These are phyloP conservation scores for Excoecaria cochinchinensis DNA, from an alignment of 345 rosid species.

Conservation along the genomic window DNA sequence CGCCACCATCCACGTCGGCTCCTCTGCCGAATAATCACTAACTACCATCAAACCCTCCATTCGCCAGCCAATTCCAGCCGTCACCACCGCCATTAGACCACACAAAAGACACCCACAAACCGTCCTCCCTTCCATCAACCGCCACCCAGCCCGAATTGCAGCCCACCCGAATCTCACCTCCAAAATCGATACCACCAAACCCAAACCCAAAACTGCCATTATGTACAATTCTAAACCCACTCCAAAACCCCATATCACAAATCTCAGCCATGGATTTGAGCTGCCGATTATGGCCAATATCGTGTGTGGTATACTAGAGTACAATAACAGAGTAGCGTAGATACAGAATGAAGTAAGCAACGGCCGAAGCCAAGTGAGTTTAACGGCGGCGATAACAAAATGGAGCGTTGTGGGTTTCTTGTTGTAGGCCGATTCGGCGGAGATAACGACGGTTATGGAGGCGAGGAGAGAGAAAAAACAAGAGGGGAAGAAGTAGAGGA, in stretches of 20 bases:
- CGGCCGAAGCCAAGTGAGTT: slow-evolving; percentile 40
- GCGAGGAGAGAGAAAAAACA: slow-evolving; percentile 53
- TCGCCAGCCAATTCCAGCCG: slow-evolving; percentile 50
- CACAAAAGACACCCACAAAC: slow-evolving; percentile 52
- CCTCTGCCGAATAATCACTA: slow-evolving; percentile 28
- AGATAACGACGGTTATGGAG: slow-evolving; percentile 34
- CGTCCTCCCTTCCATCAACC: slow-evolving; percentile 57
- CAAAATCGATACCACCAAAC: slow-evolving; percentile 55
- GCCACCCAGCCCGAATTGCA: slow-evolving; percentile 50
- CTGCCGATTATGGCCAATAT: slow-evolving; percentile 27
- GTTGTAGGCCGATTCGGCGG: slow-evolving; percentile 34
- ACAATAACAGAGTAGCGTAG: slow-evolving; percentile 44
- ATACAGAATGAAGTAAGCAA: slow-evolving; percentile 50
- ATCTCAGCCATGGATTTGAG: slow-evolving; percentile 16
- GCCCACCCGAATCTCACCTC: slow-evolving; percentile 63
- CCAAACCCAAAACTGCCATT: slow-evolving; percentile 58
- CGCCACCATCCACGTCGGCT: slow-evolving; percentile 24
- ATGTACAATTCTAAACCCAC: slow-evolving; percentile 49
- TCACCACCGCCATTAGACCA: slow-evolving; percentile 38
- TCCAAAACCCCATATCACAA: slow-evolving; percentile 32
- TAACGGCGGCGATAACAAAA: slow-evolving; percentile 29
- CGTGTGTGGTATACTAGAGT: slow-evolving; percentile 32
- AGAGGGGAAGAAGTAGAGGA: slow-evolving; percentile 46
- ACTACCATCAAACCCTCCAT: slow-evolving; percentile 45
- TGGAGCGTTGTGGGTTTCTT: slow-evolving; percentile 30